Evolutionary conservation across 1,284 basidiomycete genomes (phyloP).

Genomic region (Kwoniella shivajii): DNA sequence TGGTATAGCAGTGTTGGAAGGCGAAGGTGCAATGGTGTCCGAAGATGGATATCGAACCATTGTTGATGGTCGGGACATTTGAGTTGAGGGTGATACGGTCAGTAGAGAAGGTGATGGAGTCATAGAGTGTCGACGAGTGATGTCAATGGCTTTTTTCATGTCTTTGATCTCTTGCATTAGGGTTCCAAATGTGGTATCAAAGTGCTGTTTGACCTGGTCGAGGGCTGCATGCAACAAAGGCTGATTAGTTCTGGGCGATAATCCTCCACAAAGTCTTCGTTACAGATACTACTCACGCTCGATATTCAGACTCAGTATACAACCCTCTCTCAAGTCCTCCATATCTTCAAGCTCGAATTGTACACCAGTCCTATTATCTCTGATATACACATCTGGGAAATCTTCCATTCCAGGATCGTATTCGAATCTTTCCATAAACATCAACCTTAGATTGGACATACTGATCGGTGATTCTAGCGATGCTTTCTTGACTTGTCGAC

Average conservation of each 20-base stretch:
- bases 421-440: constrained; percentile 94
- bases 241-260: too few relatives aligned
- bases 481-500: constrained; percentile 88
- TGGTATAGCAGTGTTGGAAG: constrained; percentile 9
- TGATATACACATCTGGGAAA: constrained; percentile 94
- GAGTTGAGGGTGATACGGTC: constrained; percentile 26
- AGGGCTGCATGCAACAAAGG: constrained; percentile 67
- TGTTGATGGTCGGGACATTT: constrained; percentile 14
- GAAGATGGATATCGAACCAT: constrained; percentile 1
- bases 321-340: constrained; percentile 86
- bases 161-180: constrained; percentile 93
- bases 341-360: constrained; percentile 96
- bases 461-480: constrained; percentile 66
- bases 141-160: constrained; percentile 63
- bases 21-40: constrained; percentile 13
- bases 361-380: constrained; percentile 85
- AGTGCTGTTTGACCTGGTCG: constrained; percentile 98
- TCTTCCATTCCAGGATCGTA: constrained; percentile 92
- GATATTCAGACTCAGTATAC: constrained; percentile 87
- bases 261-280: too few relatives aligned
- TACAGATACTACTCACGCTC: constrained; percentile 72
- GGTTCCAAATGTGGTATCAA: constrained; percentile 81
- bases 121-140: constrained; percentile 57
- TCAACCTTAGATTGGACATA: constrained; percentile 55
- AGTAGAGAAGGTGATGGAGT: constrained; percentile 49